These are phyloP conservation scores for Elaeis guineensis DNA, from an alignment of 176 grass and related monocot genomes.

Conservation along the genomic window DNA sequence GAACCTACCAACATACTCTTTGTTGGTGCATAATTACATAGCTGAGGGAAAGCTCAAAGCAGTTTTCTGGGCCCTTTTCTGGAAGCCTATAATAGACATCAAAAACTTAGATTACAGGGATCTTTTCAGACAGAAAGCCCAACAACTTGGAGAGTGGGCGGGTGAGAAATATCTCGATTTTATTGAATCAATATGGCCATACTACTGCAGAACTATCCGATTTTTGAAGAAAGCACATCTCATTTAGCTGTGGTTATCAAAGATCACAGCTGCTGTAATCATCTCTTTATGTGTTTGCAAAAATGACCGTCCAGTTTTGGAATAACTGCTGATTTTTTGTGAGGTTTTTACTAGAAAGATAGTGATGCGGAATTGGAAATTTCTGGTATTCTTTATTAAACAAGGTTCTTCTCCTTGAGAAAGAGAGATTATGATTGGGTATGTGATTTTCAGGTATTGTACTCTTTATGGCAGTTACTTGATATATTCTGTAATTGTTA, in stretches of 20 bases:
- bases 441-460: no score
- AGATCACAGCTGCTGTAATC: no score
- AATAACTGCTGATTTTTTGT: no score
- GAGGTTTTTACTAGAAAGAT: no score
- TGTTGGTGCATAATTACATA: constrained; percentile 8
- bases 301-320: no score
- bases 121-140: not conserved
- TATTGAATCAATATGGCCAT: constrained; percentile 26
- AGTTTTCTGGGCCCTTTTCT: not conserved
- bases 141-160: not conserved
- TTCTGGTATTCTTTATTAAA: no score
- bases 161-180: constrained; percentile 17
- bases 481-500: no score
- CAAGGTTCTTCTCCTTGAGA: no score
- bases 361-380: no score
- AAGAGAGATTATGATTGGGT: no score
- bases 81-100: constrained; percentile 12
- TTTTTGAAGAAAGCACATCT: constrained; percentile 24
- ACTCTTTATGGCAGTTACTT: no score
- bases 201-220: constrained; percentile 22
- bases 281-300: no score
- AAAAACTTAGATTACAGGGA: constrained; percentile 15
- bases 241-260: constrained; percentile 5
- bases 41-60: constrained; percentile 9
- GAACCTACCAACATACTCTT: constrained; percentile 12